These are phyloP conservation scores for Warburgia ugandensis DNA, from an alignment of 164 flowering plant species.

Conservation along the genomic window DNA sequence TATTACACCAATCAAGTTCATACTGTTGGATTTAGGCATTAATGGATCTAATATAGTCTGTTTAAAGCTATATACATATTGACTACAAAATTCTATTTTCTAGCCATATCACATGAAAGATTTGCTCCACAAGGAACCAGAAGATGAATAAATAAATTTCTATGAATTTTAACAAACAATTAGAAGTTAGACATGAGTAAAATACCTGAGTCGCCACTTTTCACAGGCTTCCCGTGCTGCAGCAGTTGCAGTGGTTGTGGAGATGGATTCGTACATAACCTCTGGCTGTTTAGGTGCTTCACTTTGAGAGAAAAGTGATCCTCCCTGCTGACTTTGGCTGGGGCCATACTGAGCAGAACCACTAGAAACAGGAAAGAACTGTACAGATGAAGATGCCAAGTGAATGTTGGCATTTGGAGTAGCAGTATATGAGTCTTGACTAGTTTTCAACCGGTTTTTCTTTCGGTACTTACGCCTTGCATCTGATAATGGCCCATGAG, in stretches of 20 bases:
- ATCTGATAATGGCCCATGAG: conserved; percentile 34
- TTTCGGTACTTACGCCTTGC: conserved; percentile 35
- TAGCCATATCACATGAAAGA: too few species aligned
- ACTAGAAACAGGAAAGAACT: conserved; percentile 29
- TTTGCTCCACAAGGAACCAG: too few species aligned
- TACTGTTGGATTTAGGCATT: too few species aligned
- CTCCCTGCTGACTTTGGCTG: conserved; percentile 8
- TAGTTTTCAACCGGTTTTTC: conserved; percentile 42
- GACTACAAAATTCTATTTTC: too few species aligned
- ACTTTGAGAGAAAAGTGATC: conserved; percentile 14
- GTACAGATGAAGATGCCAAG: conserved; percentile 27
- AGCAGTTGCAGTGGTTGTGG: conserved; percentile 17
- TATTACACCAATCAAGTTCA: too few species aligned
- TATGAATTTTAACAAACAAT: too few species aligned
- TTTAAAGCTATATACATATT: too few species aligned
- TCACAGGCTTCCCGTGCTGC: conserved; percentile 62
- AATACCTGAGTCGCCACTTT: conserved; percentile 69
- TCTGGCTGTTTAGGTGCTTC: conserved; percentile 18
- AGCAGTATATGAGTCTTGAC: conserved; percentile 25
- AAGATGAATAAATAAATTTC: too few species aligned
- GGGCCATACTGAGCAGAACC: not conserved
- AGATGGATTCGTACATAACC: conserved; percentile 15
- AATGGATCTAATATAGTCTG: too few species aligned
- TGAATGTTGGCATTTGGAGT: conserved; percentile 24
- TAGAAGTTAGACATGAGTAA: too few species aligned